Evolutionary conservation across 2,329 filamentous ascomycete genomes (phyloP).

Genomic region (Cordyceps fumosorosea): DNA sequence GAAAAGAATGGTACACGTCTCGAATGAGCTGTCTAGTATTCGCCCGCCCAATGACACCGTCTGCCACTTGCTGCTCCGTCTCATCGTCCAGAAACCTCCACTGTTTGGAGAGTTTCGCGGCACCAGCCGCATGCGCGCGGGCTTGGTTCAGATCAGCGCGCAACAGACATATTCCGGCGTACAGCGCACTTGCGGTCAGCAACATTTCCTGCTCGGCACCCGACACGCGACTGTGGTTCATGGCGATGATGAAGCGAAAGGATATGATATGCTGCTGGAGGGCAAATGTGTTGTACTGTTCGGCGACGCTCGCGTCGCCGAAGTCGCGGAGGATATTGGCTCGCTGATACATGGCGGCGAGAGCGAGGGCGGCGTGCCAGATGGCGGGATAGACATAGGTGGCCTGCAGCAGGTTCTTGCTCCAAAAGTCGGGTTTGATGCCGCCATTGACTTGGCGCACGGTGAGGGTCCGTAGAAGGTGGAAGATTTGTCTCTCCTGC

Average conservation of each 20-base stretch:
- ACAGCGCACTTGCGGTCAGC: constrained; percentile 15
- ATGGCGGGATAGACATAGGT: constrained; percentile 8
- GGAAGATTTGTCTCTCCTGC: constrained; percentile 1
- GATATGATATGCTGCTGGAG: constrained; percentile 15
- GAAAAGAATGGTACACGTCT: constrained; percentile 14
- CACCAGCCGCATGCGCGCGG: constrained; percentile 12
- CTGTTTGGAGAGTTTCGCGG: constrained; percentile 13
- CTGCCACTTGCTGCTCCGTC: neutral
- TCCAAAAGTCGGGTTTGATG: constrained; percentile 6
- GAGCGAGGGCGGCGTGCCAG: constrained; percentile 7
- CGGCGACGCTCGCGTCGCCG: neutral
- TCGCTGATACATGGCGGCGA: constrained; percentile 7
- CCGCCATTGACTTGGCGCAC: constrained; percentile 2
- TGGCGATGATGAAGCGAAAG: constrained; percentile 12
- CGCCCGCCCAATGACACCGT: constrained; percentile 4
- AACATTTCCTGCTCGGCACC: constrained; percentile 13
- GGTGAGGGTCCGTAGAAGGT: neutral
- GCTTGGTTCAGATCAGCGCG: constrained; percentile 14
- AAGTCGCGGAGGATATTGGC: neutral
- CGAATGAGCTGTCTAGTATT: constrained; percentile 12
- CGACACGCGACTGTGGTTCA: neutral
- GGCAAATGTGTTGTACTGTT: constrained; percentile 12
- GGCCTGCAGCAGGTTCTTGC: constrained; percentile 1
- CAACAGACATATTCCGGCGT: constrained; percentile 14
- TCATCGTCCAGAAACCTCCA: constrained; percentile 14